Conservation (phyloP, 2,329 filamentous ascomycete species). For the Colletotrichum sojae region DNA sequence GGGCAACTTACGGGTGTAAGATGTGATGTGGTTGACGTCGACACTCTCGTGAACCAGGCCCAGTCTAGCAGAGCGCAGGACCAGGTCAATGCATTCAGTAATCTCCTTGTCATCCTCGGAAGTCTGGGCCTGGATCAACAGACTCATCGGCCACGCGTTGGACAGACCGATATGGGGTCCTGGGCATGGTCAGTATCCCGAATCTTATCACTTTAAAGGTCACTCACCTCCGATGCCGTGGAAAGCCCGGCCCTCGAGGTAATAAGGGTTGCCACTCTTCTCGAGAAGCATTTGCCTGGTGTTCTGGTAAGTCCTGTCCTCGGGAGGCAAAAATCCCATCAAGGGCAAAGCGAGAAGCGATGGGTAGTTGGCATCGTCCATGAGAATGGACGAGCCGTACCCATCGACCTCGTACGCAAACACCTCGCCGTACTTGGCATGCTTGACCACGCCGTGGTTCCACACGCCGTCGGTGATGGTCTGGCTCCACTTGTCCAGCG, state of each 20-base stretch:
- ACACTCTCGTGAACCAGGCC: conserved; percentile 95
- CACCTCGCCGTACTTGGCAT: conserved; percentile 81
- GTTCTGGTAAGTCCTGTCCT: conserved; percentile 85
- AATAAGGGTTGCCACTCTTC: conserved; percentile 89
- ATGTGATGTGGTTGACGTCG: conserved; percentile 76
- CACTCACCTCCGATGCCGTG: conserved; percentile 86
- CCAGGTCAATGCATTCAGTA: conserved; percentile 76
- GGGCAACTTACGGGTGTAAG: conserved; percentile 77
- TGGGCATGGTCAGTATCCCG: conserved; percentile 25
- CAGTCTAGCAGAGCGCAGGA: conserved; percentile 81
- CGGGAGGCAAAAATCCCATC: conserved; percentile 78
- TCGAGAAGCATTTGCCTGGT: conserved; percentile 84
- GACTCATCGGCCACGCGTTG: conserved; percentile 97
- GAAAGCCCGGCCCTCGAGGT: conserved; percentile 81
- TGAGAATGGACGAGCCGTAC: conserved; percentile 84
- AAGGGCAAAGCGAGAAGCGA: conserved; percentile 84
- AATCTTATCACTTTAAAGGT: too few species aligned
- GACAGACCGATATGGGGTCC: conserved; percentile 82
- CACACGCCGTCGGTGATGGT: conserved; percentile 83
- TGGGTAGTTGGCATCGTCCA: conserved; percentile 92
- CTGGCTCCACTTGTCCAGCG: conserved; percentile 71
- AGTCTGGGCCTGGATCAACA: conserved; percentile 93
- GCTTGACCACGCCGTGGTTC: conserved; percentile 85
- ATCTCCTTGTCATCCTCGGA: conserved; percentile 89
- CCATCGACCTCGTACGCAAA: conserved; percentile 93